phyloP scores from a whole-genome alignment of 352 stramenopile species.

The Phytophthora kernoviae region DNA sequence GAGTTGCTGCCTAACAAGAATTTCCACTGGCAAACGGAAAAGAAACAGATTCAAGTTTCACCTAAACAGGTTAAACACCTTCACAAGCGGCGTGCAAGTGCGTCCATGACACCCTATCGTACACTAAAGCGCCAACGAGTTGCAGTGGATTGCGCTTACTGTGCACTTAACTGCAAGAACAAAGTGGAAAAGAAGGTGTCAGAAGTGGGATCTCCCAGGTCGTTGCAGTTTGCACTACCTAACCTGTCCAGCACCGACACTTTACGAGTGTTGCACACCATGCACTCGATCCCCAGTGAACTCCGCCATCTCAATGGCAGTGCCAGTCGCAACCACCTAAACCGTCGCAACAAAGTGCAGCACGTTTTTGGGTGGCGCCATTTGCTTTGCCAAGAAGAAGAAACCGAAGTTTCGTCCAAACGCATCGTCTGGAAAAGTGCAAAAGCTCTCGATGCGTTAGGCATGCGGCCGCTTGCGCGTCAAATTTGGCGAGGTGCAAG shows the following conservation, averaged over 20 bases:
- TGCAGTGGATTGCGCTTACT: conserved; percentile 11
- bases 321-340: conserved; percentile 19
- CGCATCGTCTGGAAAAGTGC: conserved; percentile 51
- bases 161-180: conserved; percentile 1
- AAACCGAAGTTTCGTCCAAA: conserved; percentile 15
- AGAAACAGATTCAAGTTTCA: conserved; percentile 10
- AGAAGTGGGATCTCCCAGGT: conserved; percentile 26
- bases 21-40: conserved; percentile 3
- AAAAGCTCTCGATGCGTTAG: conserved; percentile 40
- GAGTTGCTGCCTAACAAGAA: conserved; percentile 5
- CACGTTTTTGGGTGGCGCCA: conserved; percentile 48
- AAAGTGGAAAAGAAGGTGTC: not conserved
- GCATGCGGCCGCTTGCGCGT: conserved; percentile 38
- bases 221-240: conserved; percentile 44
- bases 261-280: conserved; percentile 34
- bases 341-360: conserved; percentile 19
- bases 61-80: conserved; percentile 4
- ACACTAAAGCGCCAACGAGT: conserved; percentile 31
- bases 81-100: conserved; percentile 25
- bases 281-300: conserved; percentile 42
- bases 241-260: conserved; percentile 47
- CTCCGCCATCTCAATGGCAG: conserved; percentile 43
- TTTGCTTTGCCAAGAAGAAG: conserved; percentile 41
- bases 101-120: conserved; percentile 1
- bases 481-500: conserved; percentile 43